Evolutionary conservation across 2,329 filamentous ascomycete species (phyloP).

Genomic region (Alternaria sp.): DNA sequence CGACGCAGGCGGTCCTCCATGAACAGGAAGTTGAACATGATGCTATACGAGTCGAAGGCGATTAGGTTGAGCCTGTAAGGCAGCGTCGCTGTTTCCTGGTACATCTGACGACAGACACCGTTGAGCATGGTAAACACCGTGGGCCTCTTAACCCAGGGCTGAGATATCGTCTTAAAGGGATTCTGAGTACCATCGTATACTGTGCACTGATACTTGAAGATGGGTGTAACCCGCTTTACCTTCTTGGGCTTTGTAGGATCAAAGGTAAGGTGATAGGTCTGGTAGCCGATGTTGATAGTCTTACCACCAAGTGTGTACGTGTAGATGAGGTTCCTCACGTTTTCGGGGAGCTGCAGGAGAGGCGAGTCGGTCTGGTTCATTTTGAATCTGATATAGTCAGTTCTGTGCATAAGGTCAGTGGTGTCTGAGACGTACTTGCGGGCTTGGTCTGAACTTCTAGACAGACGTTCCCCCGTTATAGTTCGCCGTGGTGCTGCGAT

Average conservation of each 20-base stretch:
- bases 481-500: slow-evolving; percentile 12
- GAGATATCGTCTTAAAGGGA: slow-evolving; percentile 12
- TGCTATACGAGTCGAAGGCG: slow-evolving; percentile 26
- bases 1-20: slow-evolving; percentile 27
- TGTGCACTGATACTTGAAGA: slow-evolving; percentile 32
- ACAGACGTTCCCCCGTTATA: slow-evolving; percentile 10
- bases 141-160: slow-evolving; percentile 5
- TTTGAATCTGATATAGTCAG: slow-evolving; percentile 23
- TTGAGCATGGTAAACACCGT: slow-evolving; percentile 29
- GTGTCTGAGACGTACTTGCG: slow-evolving; percentile 18
- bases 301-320: slow-evolving; percentile 28
- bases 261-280: slow-evolving; percentile 22
- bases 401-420: background rate
- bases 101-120: slow-evolving; percentile 37
- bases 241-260: background rate
- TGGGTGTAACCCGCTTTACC: slow-evolving; percentile 5
- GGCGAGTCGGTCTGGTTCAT: slow-evolving; percentile 32
- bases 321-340: slow-evolving; percentile 32
- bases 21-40: slow-evolving; percentile 38
- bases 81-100: slow-evolving; percentile 34
- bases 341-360: slow-evolving; percentile 31
- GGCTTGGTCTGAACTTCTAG: slow-evolving; percentile 16
- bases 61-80: slow-evolving; percentile 34
- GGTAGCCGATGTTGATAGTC: slow-evolving; percentile 32
- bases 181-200: slow-evolving; percentile 17